Evolutionary conservation across 306 rosid species (phyloP), one percentile per base, ranked within the genome.

Genomic region (Sicyos edulis): DNA sequence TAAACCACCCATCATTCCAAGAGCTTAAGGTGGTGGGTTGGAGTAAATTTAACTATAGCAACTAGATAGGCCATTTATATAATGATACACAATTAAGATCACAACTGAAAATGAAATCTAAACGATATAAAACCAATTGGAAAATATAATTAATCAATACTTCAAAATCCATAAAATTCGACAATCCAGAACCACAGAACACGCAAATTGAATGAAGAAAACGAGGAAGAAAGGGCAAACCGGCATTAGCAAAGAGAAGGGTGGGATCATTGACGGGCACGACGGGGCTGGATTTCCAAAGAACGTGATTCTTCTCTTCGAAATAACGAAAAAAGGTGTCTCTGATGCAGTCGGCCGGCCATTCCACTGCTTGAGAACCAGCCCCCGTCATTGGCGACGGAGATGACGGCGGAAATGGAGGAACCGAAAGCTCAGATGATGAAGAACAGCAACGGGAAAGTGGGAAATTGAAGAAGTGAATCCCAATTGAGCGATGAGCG

Each of bases 191-290:
- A 65, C 53, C 65, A 72, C 15, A 19, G n/a, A 71, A 32, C 11
- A 37, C 15, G 52, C 42, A 54, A 37, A 15, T 11, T 54, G 19
- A 16, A 13, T 32, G 1, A 14, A 15, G 13, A 24, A 72, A 45
- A 34, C 14, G 50, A 66, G 54, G 19, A 21, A 13, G 12, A 51
- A 47, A 74, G 26, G 44, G 29, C 73, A 49, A 49, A 92, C 98
- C 98, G 24, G 98, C 96, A 76, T 92, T 92, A 9, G 91, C 91
- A 13, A 92, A 92, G 56, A 92, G 92, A 49, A 92, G 93, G 49
- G 96, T 90, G 0, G 96, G 98, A 65, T 92, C 96, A 29, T 90
- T 92, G 83, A 76, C 76, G 21, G 98, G 98, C 1, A 92, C 98
- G 16, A 92, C 98, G 0, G 96, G 96, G 78, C 98, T 92, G n/a